phyloP scores from a whole-genome alignment of 202 grass and related monocot species.

The Cymbopogon flexuosus region DNA sequence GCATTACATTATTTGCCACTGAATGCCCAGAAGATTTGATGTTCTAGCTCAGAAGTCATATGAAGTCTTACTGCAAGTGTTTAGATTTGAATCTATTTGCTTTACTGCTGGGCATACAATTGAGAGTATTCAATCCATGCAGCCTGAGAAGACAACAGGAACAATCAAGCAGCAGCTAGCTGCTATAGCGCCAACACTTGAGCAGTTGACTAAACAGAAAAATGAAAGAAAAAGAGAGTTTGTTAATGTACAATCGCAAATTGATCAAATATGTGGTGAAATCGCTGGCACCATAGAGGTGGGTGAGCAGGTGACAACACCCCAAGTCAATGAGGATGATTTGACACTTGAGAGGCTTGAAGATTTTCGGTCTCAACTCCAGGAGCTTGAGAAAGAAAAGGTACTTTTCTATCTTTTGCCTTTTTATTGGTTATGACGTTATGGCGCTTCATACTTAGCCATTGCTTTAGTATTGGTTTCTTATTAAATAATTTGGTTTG shows the following conservation, averaged over 20 bases:
- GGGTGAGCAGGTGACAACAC: constrained; percentile 55
- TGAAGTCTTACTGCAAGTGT: background rate
- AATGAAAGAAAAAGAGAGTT: constrained; percentile 76
- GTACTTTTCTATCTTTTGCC: constrained; percentile 26
- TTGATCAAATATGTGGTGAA: constrained; percentile 84
- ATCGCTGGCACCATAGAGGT: constrained; percentile 78
- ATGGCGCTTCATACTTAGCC: background rate
- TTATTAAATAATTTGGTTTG: constrained; percentile 9
- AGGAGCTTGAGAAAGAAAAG: constrained; percentile 98
- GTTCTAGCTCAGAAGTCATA: constrained; percentile 10
- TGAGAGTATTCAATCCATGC: constrained; percentile 6
- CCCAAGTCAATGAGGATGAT: constrained; percentile 71
- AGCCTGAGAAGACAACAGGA: constrained; percentile 88
- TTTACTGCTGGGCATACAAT: constrained; percentile 8
- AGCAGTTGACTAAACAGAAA: constrained; percentile 75
- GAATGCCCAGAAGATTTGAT: background rate
- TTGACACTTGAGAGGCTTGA: constrained; percentile 79
- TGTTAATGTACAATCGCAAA: constrained; percentile 77
- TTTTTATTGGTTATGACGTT: background rate
- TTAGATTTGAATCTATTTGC: background rate
- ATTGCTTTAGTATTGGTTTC: background rate
- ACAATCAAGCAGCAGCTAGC: constrained; percentile 94
- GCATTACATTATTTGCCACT: background rate
- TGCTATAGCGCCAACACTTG: constrained; percentile 74
- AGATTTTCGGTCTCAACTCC: constrained; percentile 81